phyloP scores from a whole-genome alignment of 805 yeast species.

The Phaffomyces opuntiae region DNA sequence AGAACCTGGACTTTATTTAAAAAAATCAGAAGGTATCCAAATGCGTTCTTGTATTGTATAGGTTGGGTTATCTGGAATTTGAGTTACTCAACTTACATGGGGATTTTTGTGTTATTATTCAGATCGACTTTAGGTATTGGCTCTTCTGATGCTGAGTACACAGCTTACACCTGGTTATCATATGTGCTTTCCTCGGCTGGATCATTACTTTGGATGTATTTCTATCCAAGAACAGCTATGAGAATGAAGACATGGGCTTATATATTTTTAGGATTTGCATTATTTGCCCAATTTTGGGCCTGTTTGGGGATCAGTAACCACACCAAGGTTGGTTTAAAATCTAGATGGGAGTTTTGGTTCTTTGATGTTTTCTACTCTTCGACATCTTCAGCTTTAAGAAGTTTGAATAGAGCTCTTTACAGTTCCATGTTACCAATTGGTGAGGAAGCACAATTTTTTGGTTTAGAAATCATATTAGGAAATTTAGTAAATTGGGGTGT shows the following conservation, averaged over 20 bases:
- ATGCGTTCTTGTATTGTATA: constrained; percentile 31
- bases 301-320: constrained; percentile 27
- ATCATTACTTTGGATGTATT: constrained; percentile 31
- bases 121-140: constrained; percentile 35
- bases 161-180: constrained; percentile 32
- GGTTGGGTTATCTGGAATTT: constrained; percentile 39
- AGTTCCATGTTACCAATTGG: constrained; percentile 34
- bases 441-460: constrained; percentile 37
- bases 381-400: constrained; percentile 30
- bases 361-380: constrained; percentile 32
- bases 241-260: constrained; percentile 32
- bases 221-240: constrained; percentile 23
- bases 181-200: constrained; percentile 30
- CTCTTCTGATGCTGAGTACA: constrained; percentile 30
- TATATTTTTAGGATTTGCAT: constrained; percentile 25
- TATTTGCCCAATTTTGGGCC: constrained; percentile 34
- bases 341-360: constrained; percentile 37
- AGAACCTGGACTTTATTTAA: constrained; percentile 22
- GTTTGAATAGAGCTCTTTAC: constrained; percentile 31
- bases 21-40: constrained; percentile 24
- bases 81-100: constrained; percentile 28
- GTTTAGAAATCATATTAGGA: constrained; percentile 34
- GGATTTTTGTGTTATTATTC: constrained; percentile 30
- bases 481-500: constrained; percentile 38
- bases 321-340: constrained; percentile 31